Evolutionary conservation across 352 stramenopile species (phyloP), one percentile per base, ranked within the genome.

Genomic region (Phytophthora pluvialis): DNA sequence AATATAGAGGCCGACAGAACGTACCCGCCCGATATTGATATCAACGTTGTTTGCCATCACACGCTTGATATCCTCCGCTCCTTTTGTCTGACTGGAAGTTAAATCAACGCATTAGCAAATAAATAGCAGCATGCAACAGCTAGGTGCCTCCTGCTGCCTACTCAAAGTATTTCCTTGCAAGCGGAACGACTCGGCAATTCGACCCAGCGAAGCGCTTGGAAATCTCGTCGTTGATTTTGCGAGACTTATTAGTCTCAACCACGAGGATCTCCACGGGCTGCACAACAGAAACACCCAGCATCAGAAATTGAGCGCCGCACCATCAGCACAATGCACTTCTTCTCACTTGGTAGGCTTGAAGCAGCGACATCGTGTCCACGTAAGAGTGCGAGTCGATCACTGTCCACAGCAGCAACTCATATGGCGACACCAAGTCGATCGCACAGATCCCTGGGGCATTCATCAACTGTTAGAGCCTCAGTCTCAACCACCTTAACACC

Each of bases 41-140:
- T 96, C 88, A 15, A 93, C 73, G n/a, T 77, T 87, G 55, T 96
- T 94, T 35, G 82, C 70, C 65, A 92, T 88, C 26, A 96, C 72
- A 25, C 88, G 74, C 63, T 93, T 94, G 31, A 96, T 67, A 62
- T 96, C 86, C 59, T 94, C 86, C 15, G 81, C 82, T 46, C 88
- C 88, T 75, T 91, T 91, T 7, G 85, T 92, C 60, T 96, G 88
- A 57, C 88, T 96, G 54, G 16, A 18, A 31, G 36, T 7, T 5
- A 57, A 33, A 16, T 11, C 5, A 50, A 39, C 16, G 32, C 12
- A 7, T 63, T 35, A 50, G n/a, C 6, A 60, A 25, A 38, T 7
- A 42, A 21, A 21, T 21, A 21, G 21, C 21, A 21, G 21, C 4
- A 6, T 5, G n/a, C 4, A n/a, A 15, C 9, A 51, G 1, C 16